phyloP scores from a whole-genome alignment of 768 basidiomycete genomes.

The Podaxis sp. region DNA sequence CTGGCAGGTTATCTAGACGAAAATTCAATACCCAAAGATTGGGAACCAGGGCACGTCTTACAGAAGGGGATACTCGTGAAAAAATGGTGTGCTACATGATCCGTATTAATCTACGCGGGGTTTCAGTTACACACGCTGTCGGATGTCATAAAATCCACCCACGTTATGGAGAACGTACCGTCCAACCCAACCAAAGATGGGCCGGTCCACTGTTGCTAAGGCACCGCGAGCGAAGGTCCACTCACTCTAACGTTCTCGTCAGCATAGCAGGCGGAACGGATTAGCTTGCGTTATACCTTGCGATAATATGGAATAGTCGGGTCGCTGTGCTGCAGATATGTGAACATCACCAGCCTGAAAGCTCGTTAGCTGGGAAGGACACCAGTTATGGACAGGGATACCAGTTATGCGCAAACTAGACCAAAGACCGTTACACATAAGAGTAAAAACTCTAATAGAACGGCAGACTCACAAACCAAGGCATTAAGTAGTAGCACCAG shows the following conservation, averaged over 20 bases:
- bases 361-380: constrained; percentile 7
- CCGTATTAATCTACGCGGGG: constrained; percentile 37
- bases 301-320: constrained; percentile 61
- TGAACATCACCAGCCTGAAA: constrained; percentile 58
- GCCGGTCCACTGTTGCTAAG: constrained; percentile 58
- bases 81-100: constrained; percentile 62
- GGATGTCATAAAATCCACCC: constrained; percentile 14
- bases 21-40: background rate
- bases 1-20: constrained; percentile 47
- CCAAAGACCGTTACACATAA: background rate
- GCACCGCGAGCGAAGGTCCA: constrained; percentile 67
- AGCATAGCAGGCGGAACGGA: background rate
- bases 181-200: constrained; percentile 59
- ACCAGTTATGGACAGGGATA: constrained; percentile 16
- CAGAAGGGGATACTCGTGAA: constrained; percentile 62
- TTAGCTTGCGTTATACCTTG: constrained; percentile 24
- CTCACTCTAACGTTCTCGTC: constrained; percentile 30
- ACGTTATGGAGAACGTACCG: constrained; percentile 58
- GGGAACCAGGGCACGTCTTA: constrained; percentile 28
- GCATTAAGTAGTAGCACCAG: constrained; percentile 43
- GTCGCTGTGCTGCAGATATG: constrained; percentile 63
- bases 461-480: constrained; percentile 44
- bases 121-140: background rate
- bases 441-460: background rate
- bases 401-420: constrained; percentile 48